Base-by-base conservation (phyloP, 768 basidiomycete species). In the Suillus clintonianus region DNA sequence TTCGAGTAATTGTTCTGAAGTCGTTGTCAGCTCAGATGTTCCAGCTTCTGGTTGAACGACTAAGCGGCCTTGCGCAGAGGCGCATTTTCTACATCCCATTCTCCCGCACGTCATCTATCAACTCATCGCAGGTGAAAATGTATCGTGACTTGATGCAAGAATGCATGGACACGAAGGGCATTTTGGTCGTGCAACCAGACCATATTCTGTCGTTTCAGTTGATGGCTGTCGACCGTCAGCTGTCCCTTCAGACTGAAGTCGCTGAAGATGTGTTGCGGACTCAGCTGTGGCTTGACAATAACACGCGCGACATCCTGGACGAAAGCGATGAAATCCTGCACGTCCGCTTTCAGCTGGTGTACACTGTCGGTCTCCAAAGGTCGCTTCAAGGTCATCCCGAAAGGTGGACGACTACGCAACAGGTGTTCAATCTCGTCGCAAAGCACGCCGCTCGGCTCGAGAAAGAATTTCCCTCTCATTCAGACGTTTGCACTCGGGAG, bases 141-240 rank as follows among this genome's bases (percentile, higher is more conserved):
- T 74, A 85, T 13, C 67, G 62, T 8, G 30, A 57, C 6, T 50
- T 86, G 6, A 76, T 80, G 65, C 61, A 70, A 30, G 74, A 77
- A 48, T 87, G 86, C 60, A 73, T 71, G 65, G 59, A 59, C 0
- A 69, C 70, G 22, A 70, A 75, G 9, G 85, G 85, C 0, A 67
- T 87, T n/a, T 68, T 85, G 14, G 72, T 87, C 0, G 63, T 75
- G 13, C 86, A 86, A 54, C 86, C 85, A 0, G 85, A 86, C 53
- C 83, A 87, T 34, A 72, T 85, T 14, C 74, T 86, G 3, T 86
- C 86, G 0, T 81, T 83, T 63, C 77, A 79, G 65, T 73, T 86
- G 19, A 79, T 82, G 77, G 77, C 75, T 4, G 70, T 85, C 27
- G 80, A 86, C 61, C 72, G 67, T 37, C 70, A 73, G 34, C 61